Evolutionary conservation across 257 asterid species (phyloP).

Genomic region (Solanum piurae): DNA sequence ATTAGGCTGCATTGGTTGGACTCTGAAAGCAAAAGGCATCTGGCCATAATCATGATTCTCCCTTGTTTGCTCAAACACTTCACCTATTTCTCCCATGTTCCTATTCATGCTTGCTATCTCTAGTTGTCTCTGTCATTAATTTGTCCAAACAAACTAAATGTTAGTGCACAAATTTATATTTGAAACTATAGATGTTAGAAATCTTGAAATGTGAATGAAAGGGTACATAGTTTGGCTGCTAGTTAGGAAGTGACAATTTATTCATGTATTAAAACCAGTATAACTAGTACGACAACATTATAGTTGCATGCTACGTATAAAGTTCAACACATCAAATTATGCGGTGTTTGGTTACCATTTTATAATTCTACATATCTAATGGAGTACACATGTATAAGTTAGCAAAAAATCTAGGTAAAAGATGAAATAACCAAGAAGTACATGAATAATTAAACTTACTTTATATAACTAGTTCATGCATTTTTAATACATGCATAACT

Average conservation of each 20-base stretch:
- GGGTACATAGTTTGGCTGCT: background rate
- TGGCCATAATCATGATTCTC: slow-evolving; percentile 35
- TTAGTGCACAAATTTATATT: background rate
- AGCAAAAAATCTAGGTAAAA: background rate
- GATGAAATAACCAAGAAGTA: no score
- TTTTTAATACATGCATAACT: background rate
- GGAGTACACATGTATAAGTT: background rate
- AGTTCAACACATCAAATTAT: background rate
- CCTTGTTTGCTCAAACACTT: slow-evolving; percentile 29
- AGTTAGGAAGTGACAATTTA: background rate
- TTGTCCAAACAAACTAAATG: background rate
- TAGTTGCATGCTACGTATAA: background rate
- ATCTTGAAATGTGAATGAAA: background rate
- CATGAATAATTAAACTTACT: background rate
- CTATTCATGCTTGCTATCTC: slow-evolving; percentile 52
- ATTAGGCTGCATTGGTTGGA: slow-evolving; percentile 78
- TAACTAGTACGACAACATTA: background rate
- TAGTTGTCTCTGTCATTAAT: slow-evolving; percentile 37
- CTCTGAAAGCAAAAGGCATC: slow-evolving; percentile 57
- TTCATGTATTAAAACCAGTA: background rate
- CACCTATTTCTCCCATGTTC: slow-evolving; percentile 37
- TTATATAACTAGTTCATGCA: background rate
- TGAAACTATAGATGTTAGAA: background rate
- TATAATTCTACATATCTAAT: background rate
- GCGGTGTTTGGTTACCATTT: background rate